Base-by-base conservation (phyloP, 2,329 filamentous ascomycete species). In the Aspergillus sp. region DNA sequence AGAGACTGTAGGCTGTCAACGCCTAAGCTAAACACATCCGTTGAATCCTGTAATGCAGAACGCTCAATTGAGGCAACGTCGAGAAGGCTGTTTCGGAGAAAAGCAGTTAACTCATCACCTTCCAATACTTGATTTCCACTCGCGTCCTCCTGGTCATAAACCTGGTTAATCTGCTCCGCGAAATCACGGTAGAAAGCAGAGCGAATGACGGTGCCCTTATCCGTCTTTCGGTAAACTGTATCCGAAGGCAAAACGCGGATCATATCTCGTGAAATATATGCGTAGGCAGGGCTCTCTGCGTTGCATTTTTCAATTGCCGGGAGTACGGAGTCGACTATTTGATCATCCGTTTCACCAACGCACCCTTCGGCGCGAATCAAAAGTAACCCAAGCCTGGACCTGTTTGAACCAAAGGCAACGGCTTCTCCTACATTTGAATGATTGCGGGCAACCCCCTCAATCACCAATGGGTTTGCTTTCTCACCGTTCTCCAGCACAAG, bases 341-440 rank as follows among this genome's bases (percentile, higher is more conserved):
- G 76, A 0, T 77, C 68, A 2, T 80, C 72, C 0, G 75, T 65
- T 51, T 82, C 69, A 0, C 66, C 65, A 0, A 76, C 76, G 4
- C 72, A 69, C 12, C 79, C 23, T 2, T 47, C 77, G 14, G 78
- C 75, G 19, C 80, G 78, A 23, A 87, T 72, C 15, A 87, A 71
- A n/a, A 87, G 62, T 7, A 86, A 62, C 1, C 84, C 85, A 0
- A 82, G 80, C n/a, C 81, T 75, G 1, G 79, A 73, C 46, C 76
- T 77, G 11, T 80, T 82, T 2, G 80, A 77, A 0, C 85, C 85
- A 59, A 87, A 86, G 1, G 86, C 79, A 3, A 86, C 75, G 0
- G 80, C 81, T 59, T 88, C 86, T 11, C 78, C 74, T 0, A 88
- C 81, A 0, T 80, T 70, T 1, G 75, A 70, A 46, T 83, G 75